Evolutionary conservation across 2,329 filamentous ascomycete species (phyloP), one percentile per base, ranked within the genome.

Genomic region (Monilinia polystroma): DNA sequence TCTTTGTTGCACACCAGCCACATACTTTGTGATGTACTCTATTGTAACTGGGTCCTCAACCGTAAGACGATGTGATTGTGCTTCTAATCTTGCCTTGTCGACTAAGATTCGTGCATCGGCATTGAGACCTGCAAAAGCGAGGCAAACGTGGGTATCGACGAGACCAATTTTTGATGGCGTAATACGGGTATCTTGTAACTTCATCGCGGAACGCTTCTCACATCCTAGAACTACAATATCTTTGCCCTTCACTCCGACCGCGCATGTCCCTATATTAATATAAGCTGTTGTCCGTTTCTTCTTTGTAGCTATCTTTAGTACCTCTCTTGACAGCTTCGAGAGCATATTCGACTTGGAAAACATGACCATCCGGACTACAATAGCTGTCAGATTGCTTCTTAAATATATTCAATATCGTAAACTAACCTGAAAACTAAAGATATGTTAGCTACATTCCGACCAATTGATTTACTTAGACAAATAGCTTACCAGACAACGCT

Each of bases 301-400:
- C 26, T n/a, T 51, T 52, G 38, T 45, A 62, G 43, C 26, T 60
- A 18, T 62, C 18, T 54, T 3, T 60, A 78, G 68, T 82, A 95
- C 94, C 95, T 92, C 95, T 84, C 85, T 99, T 99, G 73, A 99
- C 95, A 73, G 95, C 95, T 83, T 99, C 95, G 73, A 96, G 90
- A 66, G 95, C 95, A 86, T 99, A 99, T 85, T 99, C 95, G 77
- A 99, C 95, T 82, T 99, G 95, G 83, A 99, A 99, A 76, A 99
- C 95, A 84, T 99, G 95, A 81, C 95, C 95, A 82, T 99, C 95
- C 77, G 95, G 95, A 87, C 94, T 98, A 77, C 59, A 67, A 26
- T 18, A 58, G 58, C n/a, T 51, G 78, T 89, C 79, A 88, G 82
- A 74, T 71, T n/a, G 54, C 43, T 20, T 63, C 54, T 51, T 26